Conservation (phyloP, 1,139 yeast genomes). For the Debaryomyces fabryi region DNA sequence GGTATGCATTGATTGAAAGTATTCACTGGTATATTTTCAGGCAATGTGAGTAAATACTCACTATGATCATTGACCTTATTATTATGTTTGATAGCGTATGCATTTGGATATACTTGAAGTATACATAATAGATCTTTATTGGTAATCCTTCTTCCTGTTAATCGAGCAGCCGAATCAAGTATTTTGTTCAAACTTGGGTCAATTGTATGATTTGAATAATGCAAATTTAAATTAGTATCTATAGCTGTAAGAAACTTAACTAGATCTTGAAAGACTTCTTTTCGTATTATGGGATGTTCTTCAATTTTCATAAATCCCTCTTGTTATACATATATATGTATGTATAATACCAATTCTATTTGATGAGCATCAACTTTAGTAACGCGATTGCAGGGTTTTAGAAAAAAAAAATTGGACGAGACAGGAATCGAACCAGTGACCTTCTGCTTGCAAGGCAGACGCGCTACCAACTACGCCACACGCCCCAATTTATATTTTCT, state of each 20-base stretch:
- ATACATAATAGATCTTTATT: constrained; percentile 21
- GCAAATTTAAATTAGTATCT: constrained; percentile 27
- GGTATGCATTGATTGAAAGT: constrained; percentile 28
- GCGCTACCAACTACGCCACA: constrained; percentile 78
- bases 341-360: background rate
- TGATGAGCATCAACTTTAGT: background rate
- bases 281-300: background rate
- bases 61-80: background rate
- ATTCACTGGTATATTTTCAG: background rate
- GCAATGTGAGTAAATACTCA: constrained; percentile 7
- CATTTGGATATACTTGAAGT: constrained; percentile 17
- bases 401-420: constrained; percentile 54
- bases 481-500: constrained; percentile 40
- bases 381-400: constrained; percentile 11
- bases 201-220: constrained; percentile 30
- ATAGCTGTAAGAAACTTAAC: constrained; percentile 22
- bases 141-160: constrained; percentile 21
- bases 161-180: constrained; percentile 23
- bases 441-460: constrained; percentile 69
- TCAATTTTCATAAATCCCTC: background rate
- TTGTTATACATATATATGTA: background rate
- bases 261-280: constrained; percentile 5
- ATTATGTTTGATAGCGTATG: constrained; percentile 18
- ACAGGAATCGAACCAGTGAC: constrained; percentile 70
- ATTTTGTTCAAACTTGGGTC: constrained; percentile 24